Evolutionary conservation across 352 stramenopile species (phyloP), one percentile per base, ranked within the genome.

Genomic region (Elongisporangium prolatum): DNA sequence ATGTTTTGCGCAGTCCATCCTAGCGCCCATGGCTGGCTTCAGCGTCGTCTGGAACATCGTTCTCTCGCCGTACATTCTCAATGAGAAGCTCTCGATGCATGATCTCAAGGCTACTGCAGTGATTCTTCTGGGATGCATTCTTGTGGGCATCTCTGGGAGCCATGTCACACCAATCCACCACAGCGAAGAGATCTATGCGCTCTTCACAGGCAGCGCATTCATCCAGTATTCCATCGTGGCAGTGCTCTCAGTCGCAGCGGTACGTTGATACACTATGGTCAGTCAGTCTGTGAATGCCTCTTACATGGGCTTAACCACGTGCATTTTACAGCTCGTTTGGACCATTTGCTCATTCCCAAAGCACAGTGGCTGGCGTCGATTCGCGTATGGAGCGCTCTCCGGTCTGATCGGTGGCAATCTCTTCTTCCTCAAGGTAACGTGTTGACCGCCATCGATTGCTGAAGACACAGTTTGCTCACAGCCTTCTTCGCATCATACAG

Each of bases 11-110:
- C 48, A 95, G 79, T 93, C 83, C 20, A 91, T 95, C 52, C 69
- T 95, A 44, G 85, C 85, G 18, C 85, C 85, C 2, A 95, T 95
- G 85, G 83, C 85, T 2, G 85, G 85, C 48, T 95, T 90, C 64
- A 95, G 85, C 53, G 85, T 95, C 48, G 83, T 95, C 48, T 95
- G 85, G 85, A 95, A 95, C 56, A 93, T 95, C 54, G 67, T 95
- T 18, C 62, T 95, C 14, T 83, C 85, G 52, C 85, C 85, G 5
- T 95, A 90, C 60, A 68, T 95, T 22, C 75, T 95, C 10, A 72
- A 88, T 24, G 85, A 95, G 64, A 80, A 86, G 58, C 62, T 95
- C 21, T 93, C 83, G 10, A 72, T 72, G 18, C 74, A 91, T 44
- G 85, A 93, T 37, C 21, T 95, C 50, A 74, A 84, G 60, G 85